Base-by-base conservation (phyloP, 2,329 filamentous ascomycete species). In the Pseudogymnoascus sp. region DNA sequence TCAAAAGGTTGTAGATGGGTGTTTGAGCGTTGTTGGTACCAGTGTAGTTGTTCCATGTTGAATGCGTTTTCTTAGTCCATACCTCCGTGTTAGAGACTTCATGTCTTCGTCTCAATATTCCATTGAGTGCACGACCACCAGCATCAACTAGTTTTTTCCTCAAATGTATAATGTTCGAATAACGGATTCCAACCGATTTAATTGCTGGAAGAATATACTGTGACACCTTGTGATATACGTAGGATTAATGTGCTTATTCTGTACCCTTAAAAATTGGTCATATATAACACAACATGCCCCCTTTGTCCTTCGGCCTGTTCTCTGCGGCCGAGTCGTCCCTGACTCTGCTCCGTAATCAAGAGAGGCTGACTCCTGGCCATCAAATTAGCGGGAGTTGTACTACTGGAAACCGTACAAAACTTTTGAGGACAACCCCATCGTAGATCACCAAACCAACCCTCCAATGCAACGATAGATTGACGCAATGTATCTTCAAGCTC, bases 31-130 rank as follows among this genome's bases (percentile, higher is more conserved):
- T 63, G 46, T 60, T 59, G 35, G 33, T 59, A 37, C 13, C 56
- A 62, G 46, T 62, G 61, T 63, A 60, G 62, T 60, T 60, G 50
- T 63, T 40, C 26, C 26, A 60, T 63, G 59, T 63, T 59, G 59
- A 42, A 40, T 60, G 38, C 59, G 50, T 60, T 60, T 60, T 60
- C 59, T 42, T 60, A 60, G 59, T 60, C 38, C 59, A 60, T 60
- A 60, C 59, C 59, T 60, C 33, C 50, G 50, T 56, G 50, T 56
- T 56, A 56, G 50, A 56, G 50, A 56, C 50, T 56, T 38, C 59
- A 42, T 60, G 59, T 60, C 35, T 60, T 60, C 33, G 33, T 42
- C 59, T 60, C 35, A 42, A 60, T 40, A 60, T 56, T 60, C 59
- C 15, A 60, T 38, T 38, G 59, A 60, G 38, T 42, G 38, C 59